Percentiles rank a stretch among this genome's conserved stretches.
These are phyloP conservation scores for Sphaerostilbella broomeana DNA, from an alignment of 2,329 filamentous ascomycete species.

Conservation along the genomic window DNA sequence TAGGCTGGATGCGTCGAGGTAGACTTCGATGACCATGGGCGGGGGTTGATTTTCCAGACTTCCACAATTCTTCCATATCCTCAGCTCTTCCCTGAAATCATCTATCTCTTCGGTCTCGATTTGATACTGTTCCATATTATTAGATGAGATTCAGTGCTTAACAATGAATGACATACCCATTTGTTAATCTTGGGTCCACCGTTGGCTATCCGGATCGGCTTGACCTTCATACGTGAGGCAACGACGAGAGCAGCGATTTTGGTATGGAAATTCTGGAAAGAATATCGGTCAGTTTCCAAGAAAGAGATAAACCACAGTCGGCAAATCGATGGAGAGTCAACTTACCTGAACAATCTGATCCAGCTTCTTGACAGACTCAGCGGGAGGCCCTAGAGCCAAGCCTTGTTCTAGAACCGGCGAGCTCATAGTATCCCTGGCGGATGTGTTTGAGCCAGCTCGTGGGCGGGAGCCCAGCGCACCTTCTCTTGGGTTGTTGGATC, in stretches of 20 bases:
- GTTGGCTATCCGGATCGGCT: constrained; percentile 35
- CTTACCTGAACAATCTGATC: constrained; percentile 87
- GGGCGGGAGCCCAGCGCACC: constrained; percentile 33
- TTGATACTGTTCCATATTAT: constrained; percentile 64
- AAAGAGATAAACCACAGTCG: no score
- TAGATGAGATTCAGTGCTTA: neutral
- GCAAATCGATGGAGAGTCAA: no score
- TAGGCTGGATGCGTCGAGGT: constrained; percentile 71
- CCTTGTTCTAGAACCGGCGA: constrained; percentile 44
- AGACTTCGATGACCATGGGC: constrained; percentile 84
- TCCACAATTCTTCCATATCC: constrained; percentile 74
- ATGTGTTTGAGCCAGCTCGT: constrained; percentile 38
- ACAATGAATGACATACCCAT: constrained; percentile 58
- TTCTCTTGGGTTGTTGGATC: constrained; percentile 72
- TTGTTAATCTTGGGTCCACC: constrained; percentile 63
- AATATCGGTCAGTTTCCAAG: no score
- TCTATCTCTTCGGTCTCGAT: constrained; percentile 91
- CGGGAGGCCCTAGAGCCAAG: constrained; percentile 44
- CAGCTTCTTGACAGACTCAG: constrained; percentile 69
- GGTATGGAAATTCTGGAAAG: constrained; percentile 73
- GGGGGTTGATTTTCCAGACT: constrained; percentile 70
- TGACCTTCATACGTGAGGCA: constrained; percentile 70
- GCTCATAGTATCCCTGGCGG: constrained; percentile 34
- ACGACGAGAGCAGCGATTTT: constrained; percentile 82
- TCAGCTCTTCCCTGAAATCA: constrained; percentile 73